phyloP scores from a whole-genome alignment of 2,329 filamentous ascomycete genomes.

The Epichloe scottii region DNA sequence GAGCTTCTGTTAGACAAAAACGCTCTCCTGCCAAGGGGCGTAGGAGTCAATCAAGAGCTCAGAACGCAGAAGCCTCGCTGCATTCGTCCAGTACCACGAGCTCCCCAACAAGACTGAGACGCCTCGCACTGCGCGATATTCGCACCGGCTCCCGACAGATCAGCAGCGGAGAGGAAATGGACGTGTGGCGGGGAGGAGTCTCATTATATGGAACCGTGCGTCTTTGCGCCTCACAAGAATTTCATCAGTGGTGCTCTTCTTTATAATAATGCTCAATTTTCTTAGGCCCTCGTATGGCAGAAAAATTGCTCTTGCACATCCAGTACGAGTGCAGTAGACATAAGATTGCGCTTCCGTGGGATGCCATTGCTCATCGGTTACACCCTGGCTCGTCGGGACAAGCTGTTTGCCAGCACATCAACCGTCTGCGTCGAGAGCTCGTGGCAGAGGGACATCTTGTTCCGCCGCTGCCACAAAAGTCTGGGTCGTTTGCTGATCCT shows the following conservation, averaged over 20 bases:
- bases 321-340: conserved; percentile 25
- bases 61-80: conserved; percentile 5
- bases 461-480: conserved; percentile 22
- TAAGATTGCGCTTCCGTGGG: conserved; percentile 25
- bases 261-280: background rate
- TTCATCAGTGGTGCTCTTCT: too few relatives aligned
- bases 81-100: background rate
- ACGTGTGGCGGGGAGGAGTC: conserved; percentile 21
- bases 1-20: conserved; percentile 9
- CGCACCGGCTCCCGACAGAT: conserved; percentile 14
- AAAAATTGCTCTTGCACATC: conserved; percentile 30
- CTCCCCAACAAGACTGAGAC: conserved; percentile 5
- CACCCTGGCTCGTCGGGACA: conserved; percentile 27
- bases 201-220: conserved; percentile 33
- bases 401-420: conserved; percentile 25
- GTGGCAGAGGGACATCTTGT: conserved; percentile 29
- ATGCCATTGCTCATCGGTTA: conserved; percentile 26
- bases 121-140: conserved; percentile 10
- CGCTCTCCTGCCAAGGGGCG: conserved; percentile 7
- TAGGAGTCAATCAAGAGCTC: conserved; percentile 7
- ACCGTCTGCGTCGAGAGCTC: conserved; percentile 21
- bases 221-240: background rate
- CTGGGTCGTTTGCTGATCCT: conserved; percentile 10
- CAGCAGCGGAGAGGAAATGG: conserved; percentile 17
- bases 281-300: conserved; percentile 32